Evolutionary conservation across 1,284 basidiomycete genomes (phyloP).

Genomic region (Cutaneotrichosporon sp.): DNA sequence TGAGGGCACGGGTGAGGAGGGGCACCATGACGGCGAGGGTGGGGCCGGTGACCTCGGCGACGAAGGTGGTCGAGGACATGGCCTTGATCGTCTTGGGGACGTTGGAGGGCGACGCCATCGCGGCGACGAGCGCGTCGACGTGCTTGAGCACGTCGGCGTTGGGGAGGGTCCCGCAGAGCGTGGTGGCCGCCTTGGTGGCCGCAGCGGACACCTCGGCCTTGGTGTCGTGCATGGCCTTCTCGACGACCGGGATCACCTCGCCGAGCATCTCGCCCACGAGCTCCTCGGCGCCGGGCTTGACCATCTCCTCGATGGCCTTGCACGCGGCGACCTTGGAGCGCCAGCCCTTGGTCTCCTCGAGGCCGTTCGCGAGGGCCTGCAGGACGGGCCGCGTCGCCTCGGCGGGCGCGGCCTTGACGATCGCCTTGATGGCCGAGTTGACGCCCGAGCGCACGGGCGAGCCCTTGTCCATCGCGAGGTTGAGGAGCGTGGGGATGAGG

Average conservation of each 20-base stretch:
- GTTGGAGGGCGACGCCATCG: constrained; percentile 82
- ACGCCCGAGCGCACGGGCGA: constrained; percentile 87
- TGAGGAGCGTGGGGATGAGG: constrained; percentile 76
- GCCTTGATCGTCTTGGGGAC: constrained; percentile 96
- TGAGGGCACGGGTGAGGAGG: constrained; percentile 85
- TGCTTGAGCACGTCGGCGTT: constrained; percentile 93
- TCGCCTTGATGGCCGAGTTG: constrained; percentile 75
- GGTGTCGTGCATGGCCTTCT: constrained; percentile 94
- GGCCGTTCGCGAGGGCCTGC: constrained; percentile 67
- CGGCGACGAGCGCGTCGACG: constrained; percentile 86
- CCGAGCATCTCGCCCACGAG: constrained; percentile 84
- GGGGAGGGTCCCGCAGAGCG: constrained; percentile 86
- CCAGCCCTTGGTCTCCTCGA: constrained; percentile 86
- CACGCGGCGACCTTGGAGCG: constrained; percentile 91
- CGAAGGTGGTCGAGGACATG: constrained; percentile 87
- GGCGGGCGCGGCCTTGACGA: constrained; percentile 81
- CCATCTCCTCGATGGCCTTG: constrained; percentile 77
- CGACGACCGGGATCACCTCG: constrained; percentile 80
- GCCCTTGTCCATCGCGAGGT: constrained; percentile 91
- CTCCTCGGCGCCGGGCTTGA: constrained; percentile 68
- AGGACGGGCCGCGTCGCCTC: constrained; percentile 78
- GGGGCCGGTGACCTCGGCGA: constrained; percentile 94
- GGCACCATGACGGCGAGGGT: constrained; percentile 96
- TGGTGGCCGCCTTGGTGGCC: constrained; percentile 89
- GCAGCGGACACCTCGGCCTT: constrained; percentile 90